Percentiles rank a stretch among this genome's conserved stretches.
These are phyloP conservation scores for Geosmithia morbida DNA, from an alignment of 2,329 filamentous ascomycete species.

Conservation along the genomic window DNA sequence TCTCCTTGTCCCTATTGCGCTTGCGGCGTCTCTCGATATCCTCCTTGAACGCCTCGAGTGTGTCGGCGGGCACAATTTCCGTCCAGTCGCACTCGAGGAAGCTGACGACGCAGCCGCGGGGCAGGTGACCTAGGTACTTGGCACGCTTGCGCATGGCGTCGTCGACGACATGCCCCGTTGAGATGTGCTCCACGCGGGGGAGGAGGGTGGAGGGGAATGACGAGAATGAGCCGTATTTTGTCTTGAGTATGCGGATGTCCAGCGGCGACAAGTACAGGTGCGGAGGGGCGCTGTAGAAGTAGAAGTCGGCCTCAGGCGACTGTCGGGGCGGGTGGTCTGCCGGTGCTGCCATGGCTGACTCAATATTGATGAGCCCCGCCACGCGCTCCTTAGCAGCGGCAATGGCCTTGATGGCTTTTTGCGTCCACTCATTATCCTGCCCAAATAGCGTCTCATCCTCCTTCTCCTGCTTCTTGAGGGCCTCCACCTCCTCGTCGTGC, in stretches of 20 bases:
- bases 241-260: constrained; percentile 84
- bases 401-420: constrained; percentile 66
- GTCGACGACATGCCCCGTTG: constrained; percentile 75
- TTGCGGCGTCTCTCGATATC: constrained; percentile 68
- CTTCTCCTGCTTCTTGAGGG: constrained; percentile 61
- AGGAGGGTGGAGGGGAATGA: constrained; percentile 75
- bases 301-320: constrained; percentile 42
- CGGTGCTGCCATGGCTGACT: constrained; percentile 2
- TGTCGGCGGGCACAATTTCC: constrained; percentile 63
- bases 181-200: constrained; percentile 78
- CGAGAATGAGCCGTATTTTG: constrained; percentile 72
- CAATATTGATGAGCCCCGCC: constrained; percentile 21
- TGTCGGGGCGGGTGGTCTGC: constrained; percentile 8
- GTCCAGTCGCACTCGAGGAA: constrained; percentile 95
- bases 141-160: constrained; percentile 70
- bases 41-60: constrained; percentile 59
- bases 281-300: constrained; percentile 76
- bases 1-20: constrained; percentile 68
- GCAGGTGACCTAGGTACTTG: constrained; percentile 78
- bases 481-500: constrained; percentile 63
- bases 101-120: constrained; percentile 78
- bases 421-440: constrained; percentile 86
- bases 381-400: constrained; percentile 63
- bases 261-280: constrained; percentile 84
- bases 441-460: constrained; percentile 87